Percentiles rank a stretch among this genome's conserved stretches.
These are phyloP conservation scores for Dictyostelium discoideum DNA, from an alignment of 78 protist species.

Conservation along the genomic window DNA sequence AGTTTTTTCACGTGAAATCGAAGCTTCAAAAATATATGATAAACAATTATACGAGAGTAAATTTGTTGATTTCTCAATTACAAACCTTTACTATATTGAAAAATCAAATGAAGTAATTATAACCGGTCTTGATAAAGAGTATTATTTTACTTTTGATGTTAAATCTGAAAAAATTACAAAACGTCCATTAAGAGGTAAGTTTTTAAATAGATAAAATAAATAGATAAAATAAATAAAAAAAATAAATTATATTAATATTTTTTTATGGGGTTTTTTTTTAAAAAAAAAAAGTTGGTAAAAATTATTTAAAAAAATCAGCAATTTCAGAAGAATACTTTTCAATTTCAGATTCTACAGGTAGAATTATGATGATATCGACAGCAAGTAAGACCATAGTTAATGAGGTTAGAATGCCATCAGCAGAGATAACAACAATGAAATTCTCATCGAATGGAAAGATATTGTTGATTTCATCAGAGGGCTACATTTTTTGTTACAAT, in stretches of 20 bases:
- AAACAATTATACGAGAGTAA: background rate
- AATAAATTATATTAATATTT: no score
- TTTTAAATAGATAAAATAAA: background rate
- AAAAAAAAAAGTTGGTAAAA: constrained; percentile 8
- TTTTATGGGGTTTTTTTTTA: background rate
- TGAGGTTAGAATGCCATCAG: constrained; percentile 17
- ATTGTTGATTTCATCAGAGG: constrained; percentile 10
- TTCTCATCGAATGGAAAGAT: constrained; percentile 11
- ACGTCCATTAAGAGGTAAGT: constrained; percentile 35
- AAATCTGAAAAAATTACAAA: constrained; percentile 6
- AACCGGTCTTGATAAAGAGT: constrained; percentile 2
- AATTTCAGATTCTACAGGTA: constrained; percentile 40
- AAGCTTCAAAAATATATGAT: background rate
- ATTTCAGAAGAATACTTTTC: constrained; percentile 37
- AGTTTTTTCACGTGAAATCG: background rate
- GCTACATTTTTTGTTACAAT: background rate
- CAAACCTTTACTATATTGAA: background rate
- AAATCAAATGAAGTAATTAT: background rate
- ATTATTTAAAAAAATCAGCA: background rate
- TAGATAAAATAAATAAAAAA: background rate
- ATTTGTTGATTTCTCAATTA: background rate
- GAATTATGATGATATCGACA: background rate
- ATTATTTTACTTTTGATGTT: constrained; percentile 19
- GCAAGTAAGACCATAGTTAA: background rate
- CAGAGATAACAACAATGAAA: background rate